A percentile compares a stretch with the other conserved stretches of the same genome.
phyloP scores from a whole-genome alignment of 192 early-diverging fungal genomes.

The Dissophora ornata region DNA sequence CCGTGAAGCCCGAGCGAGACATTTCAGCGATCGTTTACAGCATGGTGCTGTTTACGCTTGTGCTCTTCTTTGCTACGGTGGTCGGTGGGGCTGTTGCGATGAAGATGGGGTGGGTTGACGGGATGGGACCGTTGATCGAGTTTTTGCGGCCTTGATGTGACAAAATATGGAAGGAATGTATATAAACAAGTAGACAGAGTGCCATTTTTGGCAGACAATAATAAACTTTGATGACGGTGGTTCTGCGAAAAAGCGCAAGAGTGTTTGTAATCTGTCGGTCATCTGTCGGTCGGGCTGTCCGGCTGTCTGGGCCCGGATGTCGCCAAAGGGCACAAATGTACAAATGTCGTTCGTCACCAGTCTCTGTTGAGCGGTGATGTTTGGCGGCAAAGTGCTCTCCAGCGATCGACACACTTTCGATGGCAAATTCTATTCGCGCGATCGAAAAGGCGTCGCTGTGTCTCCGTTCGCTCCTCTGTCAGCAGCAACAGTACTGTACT shows the following conservation, averaged over 20 bases:
- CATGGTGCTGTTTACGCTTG: slow-evolving; percentile 38
- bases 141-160: slow-evolving; percentile 22
- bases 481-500: not conserved
- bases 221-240: too few relatives aligned
- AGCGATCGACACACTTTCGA: not conserved
- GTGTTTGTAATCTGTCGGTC: too few relatives aligned
- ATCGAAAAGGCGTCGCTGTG: not conserved
- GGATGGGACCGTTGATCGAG: slow-evolving; percentile 28
- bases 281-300: too few relatives aligned
- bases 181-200: not conserved
- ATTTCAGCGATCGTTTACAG: slow-evolving; percentile 29
- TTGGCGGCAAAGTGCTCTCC: too few relatives aligned
- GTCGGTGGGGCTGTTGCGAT: slow-evolving; percentile 35
- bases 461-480: not conserved
- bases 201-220: too few relatives aligned
- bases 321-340: too few relatives aligned
- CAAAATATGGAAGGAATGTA: not conserved
- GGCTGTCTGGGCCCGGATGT: too few relatives aligned
- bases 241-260: too few relatives aligned
- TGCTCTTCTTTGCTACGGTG: slow-evolving; percentile 39
- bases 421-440: slow-evolving; percentile 5
- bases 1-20: slow-evolving; percentile 43
- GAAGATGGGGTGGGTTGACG: slow-evolving; percentile 50
- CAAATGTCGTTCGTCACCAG: too few relatives aligned
- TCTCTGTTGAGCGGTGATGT: too few relatives aligned